Evolutionary conservation across 805 yeast species (phyloP).

Genomic region (Torulaspora franciscae): DNA sequence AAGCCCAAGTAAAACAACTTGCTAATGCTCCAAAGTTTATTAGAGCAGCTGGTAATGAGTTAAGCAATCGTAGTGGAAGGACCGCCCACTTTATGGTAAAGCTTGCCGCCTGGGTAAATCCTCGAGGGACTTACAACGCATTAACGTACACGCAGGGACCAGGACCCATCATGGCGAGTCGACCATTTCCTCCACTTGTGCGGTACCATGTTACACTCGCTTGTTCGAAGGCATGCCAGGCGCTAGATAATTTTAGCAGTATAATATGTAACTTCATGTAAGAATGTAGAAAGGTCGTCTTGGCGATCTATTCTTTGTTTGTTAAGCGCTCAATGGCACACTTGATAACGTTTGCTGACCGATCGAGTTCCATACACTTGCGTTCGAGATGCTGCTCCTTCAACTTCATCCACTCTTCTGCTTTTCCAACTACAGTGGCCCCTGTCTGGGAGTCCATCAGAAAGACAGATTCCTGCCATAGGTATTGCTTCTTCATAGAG

Average conservation of each 20-base stretch:
- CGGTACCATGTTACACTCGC: conserved; percentile 49
- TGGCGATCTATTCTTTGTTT: conserved; percentile 4
- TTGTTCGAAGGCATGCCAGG: conserved; percentile 52
- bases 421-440: conserved; percentile 22
- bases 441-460: conserved; percentile 33
- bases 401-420: conserved; percentile 29
- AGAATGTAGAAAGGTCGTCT: neutral
- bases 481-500: conserved; percentile 19
- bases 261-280: neutral
- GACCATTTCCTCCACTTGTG: conserved; percentile 61
- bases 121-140: no score
- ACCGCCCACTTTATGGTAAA: no score
- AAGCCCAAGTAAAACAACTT: neutral
- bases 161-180: no score
- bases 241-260: conserved; percentile 15
- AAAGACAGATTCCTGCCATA: conserved; percentile 36
- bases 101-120: no score
- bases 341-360: conserved; percentile 29
- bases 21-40: no score
- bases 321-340: conserved; percentile 26
- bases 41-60: no score
- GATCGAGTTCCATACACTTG: conserved; percentile 22
- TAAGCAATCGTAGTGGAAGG: no score
- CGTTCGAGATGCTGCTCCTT: conserved; percentile 26
- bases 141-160: no score